phyloP scores from a whole-genome alignment of 1,139 yeast species.

The Pneumocystis jirovecii region DNA sequence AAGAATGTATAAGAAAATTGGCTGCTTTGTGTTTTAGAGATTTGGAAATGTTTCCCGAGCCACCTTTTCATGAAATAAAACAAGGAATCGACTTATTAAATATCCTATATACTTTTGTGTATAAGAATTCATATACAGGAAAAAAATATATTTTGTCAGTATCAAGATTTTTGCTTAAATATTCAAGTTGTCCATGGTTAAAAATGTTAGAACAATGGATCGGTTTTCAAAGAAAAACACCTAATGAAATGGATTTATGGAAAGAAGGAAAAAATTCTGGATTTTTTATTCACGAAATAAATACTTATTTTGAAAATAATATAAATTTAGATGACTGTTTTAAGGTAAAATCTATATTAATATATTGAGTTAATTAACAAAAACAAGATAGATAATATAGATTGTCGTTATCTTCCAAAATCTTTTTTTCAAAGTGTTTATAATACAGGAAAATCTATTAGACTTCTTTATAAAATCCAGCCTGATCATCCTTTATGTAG shows the following conservation, averaged over 20 bases:
- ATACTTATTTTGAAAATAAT: neutral
- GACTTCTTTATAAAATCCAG: neutral
- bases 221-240: neutral
- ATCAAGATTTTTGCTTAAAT: neutral
- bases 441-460: neutral
- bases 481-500: neutral
- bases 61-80: neutral
- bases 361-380: neutral
- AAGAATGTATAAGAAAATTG: neutral
- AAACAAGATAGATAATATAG: neutral
- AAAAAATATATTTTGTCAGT: neutral
- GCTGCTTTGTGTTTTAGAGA: neutral
- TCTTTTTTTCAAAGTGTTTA: neutral
- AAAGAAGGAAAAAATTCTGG: neutral
- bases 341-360: neutral
- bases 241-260: neutral
- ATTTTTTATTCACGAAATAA: neutral
- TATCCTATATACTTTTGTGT: neutral
- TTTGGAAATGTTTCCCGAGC: neutral
- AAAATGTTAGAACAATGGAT: neutral
- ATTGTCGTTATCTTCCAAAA: neutral
- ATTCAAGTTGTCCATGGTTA: neutral
- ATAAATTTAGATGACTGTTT: neutral
- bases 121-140: neutral
- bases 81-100: neutral